Evolutionary conservation across 108 stramenopile species (phyloP).

Genomic region (Cyclotella cryptica): DNA sequence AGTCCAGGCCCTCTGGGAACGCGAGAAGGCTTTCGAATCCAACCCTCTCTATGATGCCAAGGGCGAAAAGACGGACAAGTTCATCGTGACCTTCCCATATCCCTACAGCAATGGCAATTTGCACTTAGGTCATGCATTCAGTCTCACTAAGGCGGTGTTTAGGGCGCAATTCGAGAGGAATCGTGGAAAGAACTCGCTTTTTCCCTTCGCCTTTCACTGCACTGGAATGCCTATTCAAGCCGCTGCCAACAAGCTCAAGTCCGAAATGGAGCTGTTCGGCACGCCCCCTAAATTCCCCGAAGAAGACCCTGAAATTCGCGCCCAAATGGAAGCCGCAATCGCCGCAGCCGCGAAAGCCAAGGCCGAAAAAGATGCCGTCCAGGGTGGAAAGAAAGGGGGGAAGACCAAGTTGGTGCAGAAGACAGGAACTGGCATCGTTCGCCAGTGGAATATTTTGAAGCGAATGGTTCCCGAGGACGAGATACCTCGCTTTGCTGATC

Average conservation of each 20-base stretch:
- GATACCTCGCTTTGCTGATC: conserved; percentile 92
- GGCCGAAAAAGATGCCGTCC: conserved; percentile 56
- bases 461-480: conserved; percentile 86
- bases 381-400: conserved; percentile 76
- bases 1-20: conserved; percentile 85
- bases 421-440: conserved; percentile 90
- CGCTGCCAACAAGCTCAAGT: conserved; percentile 97
- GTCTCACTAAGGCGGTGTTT: conserved; percentile 97
- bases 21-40: conserved; percentile 75
- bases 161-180: conserved; percentile 93
- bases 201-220: conserved; percentile 99
- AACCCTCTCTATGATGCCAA: conserved; percentile 50
- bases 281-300: conserved; percentile 92
- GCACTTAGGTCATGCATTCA: conserved; percentile 99
- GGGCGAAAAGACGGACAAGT: conserved; percentile 67
- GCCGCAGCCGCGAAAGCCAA: conserved; percentile 67
- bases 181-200: conserved; percentile 94
- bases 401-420: conserved; percentile 93
- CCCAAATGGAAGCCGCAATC: conserved; percentile 84
- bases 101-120: conserved; percentile 98
- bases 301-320: conserved; percentile 86
- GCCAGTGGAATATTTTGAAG: conserved; percentile 95
- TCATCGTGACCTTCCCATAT: conserved; percentile 98
- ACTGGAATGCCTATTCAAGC: conserved; percentile 99
- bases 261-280: conserved; percentile 90